Base-by-base conservation (phyloP, 306 rosid genomes). In the Lathyrus sativus region DNA sequence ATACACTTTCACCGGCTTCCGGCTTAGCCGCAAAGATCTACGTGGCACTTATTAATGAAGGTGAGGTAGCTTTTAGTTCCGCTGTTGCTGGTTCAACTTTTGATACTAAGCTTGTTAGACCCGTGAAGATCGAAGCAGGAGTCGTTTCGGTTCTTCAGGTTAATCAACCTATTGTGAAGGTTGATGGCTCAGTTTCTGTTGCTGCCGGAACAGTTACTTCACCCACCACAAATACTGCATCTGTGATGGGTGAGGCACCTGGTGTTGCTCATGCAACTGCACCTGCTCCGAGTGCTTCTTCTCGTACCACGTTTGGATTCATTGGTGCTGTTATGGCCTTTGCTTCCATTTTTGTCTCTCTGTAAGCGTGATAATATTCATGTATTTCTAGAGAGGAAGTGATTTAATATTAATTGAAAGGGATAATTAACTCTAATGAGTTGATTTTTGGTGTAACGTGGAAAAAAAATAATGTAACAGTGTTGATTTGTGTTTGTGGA, bases 81-180 rank as follows among this genome's bases (percentile, higher is more conserved):
- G 85, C 88, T 1, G 84, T 44, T 1, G 22, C 61, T 6, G 86
- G 85, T 0, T 53, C 81, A 0, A 5, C 48, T 2, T 13, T 42
- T 3, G 9, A 71, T 37, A 3, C 79, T 2, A 45, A 54, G 11
- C 57, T 90, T 13, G 89, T 85, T 6, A 62, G 28, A 15, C 51
- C 83, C 2, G 84, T 85, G 7, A 44, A 11, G 0, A 4, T 82
- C n/a, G 64, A 84, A 50, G 82, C 91, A 0, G 78, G 15, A 29
- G 73, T 67, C 45, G 70, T 90, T 67, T 80, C 89, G 0, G 71
- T 90, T 14, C 73, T 87, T 45, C 84, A 87, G 61, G 76, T 90
- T 13, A 3, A 73, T 1, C 2, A 66, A 29, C 60, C 84, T 1
- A 79, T 90, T 2, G 53, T 71, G n/a, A 19, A 10, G 45, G 74